Percentiles rank a stretch among this genome's conserved stretches.
Evolutionary conservation across 805 yeast genomes (phyloP).

Genomic region (Starmerella tilneyi): DNA sequence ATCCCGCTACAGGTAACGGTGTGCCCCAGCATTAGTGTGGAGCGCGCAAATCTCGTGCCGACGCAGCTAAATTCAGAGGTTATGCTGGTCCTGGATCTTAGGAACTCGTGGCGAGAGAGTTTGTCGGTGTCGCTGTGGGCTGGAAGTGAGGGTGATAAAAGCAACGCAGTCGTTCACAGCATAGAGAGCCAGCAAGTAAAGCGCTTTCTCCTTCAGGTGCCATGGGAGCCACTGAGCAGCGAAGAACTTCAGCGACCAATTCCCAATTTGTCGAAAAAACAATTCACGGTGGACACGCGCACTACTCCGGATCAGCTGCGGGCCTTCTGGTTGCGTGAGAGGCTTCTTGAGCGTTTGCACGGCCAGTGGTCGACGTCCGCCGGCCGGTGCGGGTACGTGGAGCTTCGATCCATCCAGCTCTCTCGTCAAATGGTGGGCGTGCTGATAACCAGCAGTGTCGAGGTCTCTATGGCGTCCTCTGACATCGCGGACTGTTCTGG

Average conservation of each 20-base stretch:
- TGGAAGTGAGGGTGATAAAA: slow-evolving; percentile 4
- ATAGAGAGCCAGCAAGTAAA: slow-evolving; percentile 37
- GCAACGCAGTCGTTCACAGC: slow-evolving; percentile 4
- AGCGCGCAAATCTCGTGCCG: slow-evolving; percentile 62
- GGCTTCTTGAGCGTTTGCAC: slow-evolving; percentile 44
- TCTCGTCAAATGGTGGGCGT: slow-evolving; percentile 50
- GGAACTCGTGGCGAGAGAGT: slow-evolving; percentile 66
- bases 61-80: slow-evolving; percentile 30
- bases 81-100: slow-evolving; percentile 62
- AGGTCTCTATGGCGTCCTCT: slow-evolving; percentile 3
- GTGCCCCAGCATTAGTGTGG: slow-evolving; percentile 60
- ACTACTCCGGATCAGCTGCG: slow-evolving; percentile 51
- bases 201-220: slow-evolving; percentile 65
- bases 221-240: slow-evolving; percentile 39
- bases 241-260: slow-evolving; percentile 43
- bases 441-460: slow-evolving; percentile 30
- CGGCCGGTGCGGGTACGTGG: slow-evolving; percentile 47
- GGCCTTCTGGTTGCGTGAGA: slow-evolving; percentile 72
- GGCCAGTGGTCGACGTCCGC: slow-evolving; percentile 55
- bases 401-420: slow-evolving; percentile 55
- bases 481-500: slow-evolving; percentile 27
- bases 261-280: slow-evolving; percentile 62
- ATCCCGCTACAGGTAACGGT: slow-evolving; percentile 65
- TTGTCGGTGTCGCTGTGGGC: slow-evolving; percentile 25
- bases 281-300: slow-evolving; percentile 46